These are phyloP conservation scores for Pistacia atlantica DNA, from an alignment of 345 rosid genomes.

Conservation along the genomic window DNA sequence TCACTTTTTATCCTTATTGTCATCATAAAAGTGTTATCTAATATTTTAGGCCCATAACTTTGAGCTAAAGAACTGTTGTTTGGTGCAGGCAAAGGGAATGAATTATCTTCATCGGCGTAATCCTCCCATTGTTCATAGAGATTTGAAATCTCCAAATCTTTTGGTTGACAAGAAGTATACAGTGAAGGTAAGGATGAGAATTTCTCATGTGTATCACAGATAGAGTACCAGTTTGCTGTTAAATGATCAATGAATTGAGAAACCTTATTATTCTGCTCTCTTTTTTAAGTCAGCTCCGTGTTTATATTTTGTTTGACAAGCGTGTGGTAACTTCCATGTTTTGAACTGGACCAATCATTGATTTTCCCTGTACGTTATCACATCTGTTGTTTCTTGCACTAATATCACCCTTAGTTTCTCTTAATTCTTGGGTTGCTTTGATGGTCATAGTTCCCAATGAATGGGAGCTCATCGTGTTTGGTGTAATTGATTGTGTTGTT, in stretches of 20 bases:
- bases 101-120: slow-evolving; percentile 95
- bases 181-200: slow-evolving; percentile 62
- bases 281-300: not conserved
- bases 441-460: not conserved
- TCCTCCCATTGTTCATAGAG: slow-evolving; percentile 98
- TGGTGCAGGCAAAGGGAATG: slow-evolving; percentile 95
- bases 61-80: slow-evolving; percentile 19
- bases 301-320: not conserved
- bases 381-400: not conserved
- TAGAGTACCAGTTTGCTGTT: slow-evolving; percentile 7
- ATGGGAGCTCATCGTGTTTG: not conserved
- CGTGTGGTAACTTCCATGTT: not conserved
- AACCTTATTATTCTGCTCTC: not conserved
- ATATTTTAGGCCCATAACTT: slow-evolving; percentile 7
- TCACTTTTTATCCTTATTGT: not conserved
- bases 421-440: not conserved
- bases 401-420: not conserved
- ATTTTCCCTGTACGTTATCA: not conserved
- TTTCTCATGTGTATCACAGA: not conserved
- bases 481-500: not conserved
- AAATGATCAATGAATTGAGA: not conserved
- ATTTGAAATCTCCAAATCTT: slow-evolving; percentile 96
- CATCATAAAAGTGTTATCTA: slow-evolving; percentile 1
- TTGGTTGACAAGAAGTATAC: slow-evolving; percentile 97
- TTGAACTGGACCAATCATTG: not conserved